Evolutionary conservation across 1,139 yeast species (phyloP), one percentile per base, ranked within the genome.

Genomic region (Tardiomyces blankii): DNA sequence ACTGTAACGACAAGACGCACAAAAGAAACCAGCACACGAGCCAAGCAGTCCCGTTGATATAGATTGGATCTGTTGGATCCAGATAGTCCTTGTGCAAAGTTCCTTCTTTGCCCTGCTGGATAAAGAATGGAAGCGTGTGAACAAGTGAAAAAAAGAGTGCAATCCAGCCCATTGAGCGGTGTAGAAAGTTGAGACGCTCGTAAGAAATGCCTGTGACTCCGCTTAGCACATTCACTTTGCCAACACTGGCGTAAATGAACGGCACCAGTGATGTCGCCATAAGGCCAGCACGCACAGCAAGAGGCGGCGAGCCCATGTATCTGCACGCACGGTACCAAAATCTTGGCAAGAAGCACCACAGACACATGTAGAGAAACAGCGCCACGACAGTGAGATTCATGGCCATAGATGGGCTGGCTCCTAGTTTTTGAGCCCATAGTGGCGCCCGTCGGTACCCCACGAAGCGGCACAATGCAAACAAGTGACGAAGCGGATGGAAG

Each of bases 121-220:
- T 21, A 4, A 60, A 55, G 77, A 78, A 1, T 83, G 80, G 42
- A 9, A 77, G 61, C 1, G 78, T 67, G 55, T 79, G 86, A 18
- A 77, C 69, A 52, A 77, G 48, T 0, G 75, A 65, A 25, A 78
- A 68, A 9, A 77, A 63, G 35, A 78, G 65, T 11, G 75, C 67
- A 1, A 70, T 69, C 65, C 73, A 77, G 0, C 80, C 79, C 23
- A 73, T 65, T 2, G 78, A 70, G 70, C n/a, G 84, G 84, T n/a
- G 84, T 80, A 1, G 35, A 30, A 30, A 30, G 35, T 30, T 30
- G 35, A 30, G n/a, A 3, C 35, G 35, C 35, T 30, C 35, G 16
- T 30, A 30, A 5, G 35, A 30, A 3, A 30, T 30, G n/a, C 35
- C 35, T 5, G 35, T 30, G 35, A 30, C 9, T 5, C 35, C 35